Base-by-base conservation (phyloP, 2,329 filamentous ascomycete genomes). In the Pseudocercospora fuligena region DNA sequence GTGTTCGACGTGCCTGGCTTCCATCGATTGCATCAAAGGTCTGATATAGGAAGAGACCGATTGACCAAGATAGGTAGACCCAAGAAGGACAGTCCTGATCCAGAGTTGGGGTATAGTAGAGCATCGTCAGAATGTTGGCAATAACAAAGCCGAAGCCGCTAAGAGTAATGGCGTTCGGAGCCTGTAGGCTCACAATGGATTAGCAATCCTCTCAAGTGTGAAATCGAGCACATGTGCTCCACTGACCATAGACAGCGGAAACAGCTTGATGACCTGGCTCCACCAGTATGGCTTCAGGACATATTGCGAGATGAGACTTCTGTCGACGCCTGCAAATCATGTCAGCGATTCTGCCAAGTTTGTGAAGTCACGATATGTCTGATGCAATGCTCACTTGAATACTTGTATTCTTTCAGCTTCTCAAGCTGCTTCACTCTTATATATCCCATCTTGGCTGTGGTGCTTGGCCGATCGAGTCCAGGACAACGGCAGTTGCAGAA, bases 21-120 rank as follows among this genome's bases (percentile, higher is more conserved):
- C 95, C 95, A 80, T 99, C 95, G 27, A 98, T 93, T 1, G 94
- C 95, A 81, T 99, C 95, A 81, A 99, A 97, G 1, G 94, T 98
- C 86, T 99, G 95, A 81, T 99, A 99, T 60, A 98, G 80, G 79
- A 98, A 97, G 72, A 99, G 82, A 1, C 95, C 95, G 33, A 92
- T 80, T 3, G 94, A 90, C 92, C 94, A 99, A 75, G 89, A 91
- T 72, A 90, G 91, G 83, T 99, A 99, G 16, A 99, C 94, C 95
- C 95, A 99, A 1, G 88, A 78, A 9, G 95, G 95, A 78, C 94
- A 98, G 79, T 99, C 92, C 80, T 92, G 90, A 80, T 98, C 94
- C 57, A 99, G 86, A 0, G 88, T 91, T n/a, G 95, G 95, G 74
- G 92, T 95, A 82, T 97, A 99, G 92, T 93, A 98, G 64, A 99